Base-by-base conservation (phyloP, 768 basidiomycete genomes). In the Russula foetens region DNA sequence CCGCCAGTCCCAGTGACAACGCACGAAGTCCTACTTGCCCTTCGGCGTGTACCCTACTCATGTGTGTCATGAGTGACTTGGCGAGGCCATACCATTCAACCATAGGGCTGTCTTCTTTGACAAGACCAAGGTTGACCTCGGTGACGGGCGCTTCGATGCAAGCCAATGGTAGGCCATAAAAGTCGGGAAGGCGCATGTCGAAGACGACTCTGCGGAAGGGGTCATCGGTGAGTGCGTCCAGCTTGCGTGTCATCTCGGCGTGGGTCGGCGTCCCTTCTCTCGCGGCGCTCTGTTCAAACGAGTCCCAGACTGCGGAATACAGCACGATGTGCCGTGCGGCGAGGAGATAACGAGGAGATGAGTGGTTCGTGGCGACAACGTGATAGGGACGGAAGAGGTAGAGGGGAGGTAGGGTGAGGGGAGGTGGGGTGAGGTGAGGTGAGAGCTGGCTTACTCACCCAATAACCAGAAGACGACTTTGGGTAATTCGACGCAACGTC, bases 221-320 rank as follows among this genome's bases (percentile, higher is more conserved):
- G n/a, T n/a, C n/a, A n/a, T n/a, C n/a, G n/a, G n/a, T n/a, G n/a
- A n/a, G n/a, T n/a, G n/a, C n/a, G n/a, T n/a, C n/a, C n/a, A n/a
- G n/a, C n/a, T n/a, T n/a, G n/a, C n/a, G n/a, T n/a, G 33, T 43
- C 31, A 59, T 11, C 14, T 49, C 38, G 7, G 38, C 26, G 14
- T 43, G 28, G 19, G 39, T 23, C 21, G 58, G 26, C 24, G 52
- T 41, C 26, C 21, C 39, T 24, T 21, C 39, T 41, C 24, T 53
- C 39, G 26, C 38, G 38, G 7, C 15, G 52, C 52, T 41, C 9
- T 53, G 24, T 11, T 23, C 19, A n/a, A 41, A 35, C n/a, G 49
- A 43, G 41, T 59, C 58, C 58, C 58, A 59, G 9, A 59, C 58
- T 59, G n/a, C n/a, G n/a, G n/a, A n/a, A n/a, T n/a, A n/a, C n/a